Evolutionary conservation across 257 asterid genomes (phyloP).

Genomic region (Solanum arcanum): DNA sequence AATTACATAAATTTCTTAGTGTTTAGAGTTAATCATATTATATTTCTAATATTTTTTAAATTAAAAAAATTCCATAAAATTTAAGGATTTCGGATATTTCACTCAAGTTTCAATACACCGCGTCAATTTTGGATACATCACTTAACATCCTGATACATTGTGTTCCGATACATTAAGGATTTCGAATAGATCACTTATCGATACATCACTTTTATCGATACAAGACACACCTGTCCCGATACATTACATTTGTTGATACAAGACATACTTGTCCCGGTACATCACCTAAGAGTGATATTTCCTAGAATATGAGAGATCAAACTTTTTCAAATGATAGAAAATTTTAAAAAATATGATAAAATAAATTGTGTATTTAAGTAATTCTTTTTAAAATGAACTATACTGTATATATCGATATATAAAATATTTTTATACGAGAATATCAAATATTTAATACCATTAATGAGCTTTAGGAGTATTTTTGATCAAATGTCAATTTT

Average conservation of each 20-base stretch:
- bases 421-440: too few relatives aligned
- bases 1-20: too few relatives aligned
- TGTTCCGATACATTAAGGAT: fast-evolving
- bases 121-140: too few relatives aligned
- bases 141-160: too few relatives aligned
- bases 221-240: too few relatives aligned
- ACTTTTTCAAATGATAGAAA: fast-evolving
- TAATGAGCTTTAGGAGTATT: neutral
- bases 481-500: neutral
- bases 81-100: neutral
- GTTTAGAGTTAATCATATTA: neutral
- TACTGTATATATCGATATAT: too few relatives aligned
- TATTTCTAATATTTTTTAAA: too few relatives aligned
- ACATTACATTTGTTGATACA: neutral
- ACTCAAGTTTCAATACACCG: too few relatives aligned
- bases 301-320: neutral
- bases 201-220: neutral
- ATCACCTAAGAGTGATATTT: neutral
- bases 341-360: fast-evolving
- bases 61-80: too few relatives aligned
- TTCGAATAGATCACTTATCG: too few relatives aligned
- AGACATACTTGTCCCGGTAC: fast-evolving
- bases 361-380: too few relatives aligned
- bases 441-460: neutral
- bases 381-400: too few relatives aligned